These are phyloP conservation scores for Hypoxylon rickii DNA, from an alignment of 495 filamentous ascomycete species.

Conservation along the genomic window DNA sequence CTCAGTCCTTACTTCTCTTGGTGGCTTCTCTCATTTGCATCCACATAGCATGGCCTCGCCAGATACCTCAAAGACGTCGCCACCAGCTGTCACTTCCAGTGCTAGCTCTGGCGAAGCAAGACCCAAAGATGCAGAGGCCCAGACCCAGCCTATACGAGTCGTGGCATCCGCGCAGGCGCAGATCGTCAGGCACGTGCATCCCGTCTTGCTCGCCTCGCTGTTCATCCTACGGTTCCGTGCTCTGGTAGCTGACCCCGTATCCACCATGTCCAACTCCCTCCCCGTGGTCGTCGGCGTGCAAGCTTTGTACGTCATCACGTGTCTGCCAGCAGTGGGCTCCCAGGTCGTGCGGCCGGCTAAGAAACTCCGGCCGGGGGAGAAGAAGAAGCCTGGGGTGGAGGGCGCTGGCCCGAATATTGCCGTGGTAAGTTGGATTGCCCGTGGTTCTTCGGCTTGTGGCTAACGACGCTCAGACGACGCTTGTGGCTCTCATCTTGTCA, in stretches of 20 bases:
- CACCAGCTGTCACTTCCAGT: slow-evolving; percentile 19
- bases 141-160: slow-evolving; percentile 41
- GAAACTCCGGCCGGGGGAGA: slow-evolving; percentile 48
- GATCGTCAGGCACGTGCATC: slow-evolving; percentile 58
- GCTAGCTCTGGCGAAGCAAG: slow-evolving; percentile 24
- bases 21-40: not conserved
- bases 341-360: slow-evolving; percentile 35
- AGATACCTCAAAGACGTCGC: slow-evolving; percentile 38
- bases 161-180: slow-evolving; percentile 41
- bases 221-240: slow-evolving; percentile 64
- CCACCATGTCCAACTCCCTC: slow-evolving; percentile 64
- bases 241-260: slow-evolving; percentile 73
- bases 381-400: slow-evolving; percentile 48
- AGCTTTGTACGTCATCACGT: slow-evolving; percentile 67
- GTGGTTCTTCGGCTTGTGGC: slow-evolving; percentile 8
- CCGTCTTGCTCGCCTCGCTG: slow-evolving; percentile 64
- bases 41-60: slow-evolving; percentile 38
- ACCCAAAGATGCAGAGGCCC: slow-evolving; percentile 27
- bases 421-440: slow-evolving; percentile 39
- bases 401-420: slow-evolving; percentile 37
- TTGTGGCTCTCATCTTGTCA: slow-evolving; percentile 67
- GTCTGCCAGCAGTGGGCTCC: slow-evolving; percentile 69
- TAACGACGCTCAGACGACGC: slow-evolving; percentile 53
- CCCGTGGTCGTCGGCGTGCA: slow-evolving; percentile 68
- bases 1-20: not conserved